Evolutionary conservation across 1,284 basidiomycete species (phyloP).

Genomic region (Crepidotus sp.): DNA sequence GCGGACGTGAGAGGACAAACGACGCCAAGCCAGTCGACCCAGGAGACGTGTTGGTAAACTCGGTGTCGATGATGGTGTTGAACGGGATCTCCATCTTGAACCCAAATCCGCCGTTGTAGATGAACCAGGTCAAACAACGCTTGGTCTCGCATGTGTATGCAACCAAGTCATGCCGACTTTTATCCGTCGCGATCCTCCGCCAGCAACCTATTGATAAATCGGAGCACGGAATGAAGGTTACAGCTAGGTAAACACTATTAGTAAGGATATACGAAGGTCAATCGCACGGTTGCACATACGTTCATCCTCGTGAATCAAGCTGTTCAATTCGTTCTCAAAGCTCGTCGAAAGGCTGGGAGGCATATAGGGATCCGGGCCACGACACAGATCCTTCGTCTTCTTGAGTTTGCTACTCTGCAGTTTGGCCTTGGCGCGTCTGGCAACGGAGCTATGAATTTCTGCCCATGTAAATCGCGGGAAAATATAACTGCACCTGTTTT

Average conservation of each 20-base stretch:
- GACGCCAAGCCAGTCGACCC: conserved; percentile 45
- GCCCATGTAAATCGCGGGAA: not conserved
- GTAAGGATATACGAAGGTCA: conserved; percentile 9
- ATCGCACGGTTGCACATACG: conserved; percentile 35
- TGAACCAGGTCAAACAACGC: conserved; percentile 66
- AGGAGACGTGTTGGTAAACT: conserved; percentile 47
- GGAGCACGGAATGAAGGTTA: conserved; percentile 66
- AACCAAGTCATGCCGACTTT: conserved; percentile 54
- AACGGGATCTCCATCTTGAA: conserved; percentile 83
- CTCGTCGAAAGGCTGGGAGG: conserved; percentile 45
- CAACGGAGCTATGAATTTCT: conserved; percentile 6
- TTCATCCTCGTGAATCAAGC: conserved; percentile 64
- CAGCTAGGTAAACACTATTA: conserved; percentile 35
- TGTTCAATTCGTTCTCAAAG: conserved; percentile 51
- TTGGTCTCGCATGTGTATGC: conserved; percentile 63
- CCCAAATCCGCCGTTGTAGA: conserved; percentile 57
- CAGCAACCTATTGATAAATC: conserved; percentile 68
- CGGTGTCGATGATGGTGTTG: conserved; percentile 46
- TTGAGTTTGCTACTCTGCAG: conserved; percentile 52
- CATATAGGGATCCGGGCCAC: conserved; percentile 32
- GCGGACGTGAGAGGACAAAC: conserved; percentile 56
- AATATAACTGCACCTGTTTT: conserved; percentile 62
- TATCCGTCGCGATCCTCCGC: conserved; percentile 56
- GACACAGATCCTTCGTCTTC: conserved; percentile 29
- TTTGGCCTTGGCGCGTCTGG: conserved; percentile 73